Evolutionary conservation across 2,329 filamentous ascomycete genomes (phyloP), one percentile per base, ranked within the genome.

Genomic region (Neopestalotiopsis rosae): DNA sequence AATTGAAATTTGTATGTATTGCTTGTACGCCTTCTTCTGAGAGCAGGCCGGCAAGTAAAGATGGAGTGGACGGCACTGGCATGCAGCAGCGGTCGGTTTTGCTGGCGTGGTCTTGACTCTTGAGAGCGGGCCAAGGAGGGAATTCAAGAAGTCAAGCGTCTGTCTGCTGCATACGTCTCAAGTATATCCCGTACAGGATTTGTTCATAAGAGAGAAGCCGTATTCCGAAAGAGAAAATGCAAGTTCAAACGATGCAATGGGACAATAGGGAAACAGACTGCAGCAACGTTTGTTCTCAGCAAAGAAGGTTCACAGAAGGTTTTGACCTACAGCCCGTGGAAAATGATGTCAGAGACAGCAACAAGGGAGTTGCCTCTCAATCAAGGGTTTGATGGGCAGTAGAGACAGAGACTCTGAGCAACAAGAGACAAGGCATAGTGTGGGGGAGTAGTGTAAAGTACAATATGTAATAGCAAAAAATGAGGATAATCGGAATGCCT

Each of bases 261-360:
- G 45, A 20, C 14, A 42, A 14, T 30, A 61, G 5, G 34, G 34
- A 10, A 38, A 10, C 6, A 52, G n/a, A 52, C 45, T 52, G 45
- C 45, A 52, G 45, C 45, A 17, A 4, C 24, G 6, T 61, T 28
- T 32, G 58, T 24, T 7, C 24, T 28, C 13, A 61, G 58, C 20
- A 34, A 24, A 38, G 38, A 65, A 63, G 32, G 61, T 42, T 63
- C 20, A 5, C n/a, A 40, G 17, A 49, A 28, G 34, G 24, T 34
- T 24, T 65, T 65, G 28, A 24, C 30, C 24, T 45, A 66, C 17
- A 32, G 20, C 30, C 65, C 52, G 42, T 32, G 32, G 13, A 38
- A 32, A 49, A 67, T 67, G 65, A 67, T 67, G 65, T 67, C 65
- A 67, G 52, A 61, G 20, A 42, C 28, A 34, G 30, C n/a, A 62